Evolutionary conservation across 345 rosid genomes (phyloP), one percentile per base, ranked within the genome.

Genomic region (Brassica rapa): DNA sequence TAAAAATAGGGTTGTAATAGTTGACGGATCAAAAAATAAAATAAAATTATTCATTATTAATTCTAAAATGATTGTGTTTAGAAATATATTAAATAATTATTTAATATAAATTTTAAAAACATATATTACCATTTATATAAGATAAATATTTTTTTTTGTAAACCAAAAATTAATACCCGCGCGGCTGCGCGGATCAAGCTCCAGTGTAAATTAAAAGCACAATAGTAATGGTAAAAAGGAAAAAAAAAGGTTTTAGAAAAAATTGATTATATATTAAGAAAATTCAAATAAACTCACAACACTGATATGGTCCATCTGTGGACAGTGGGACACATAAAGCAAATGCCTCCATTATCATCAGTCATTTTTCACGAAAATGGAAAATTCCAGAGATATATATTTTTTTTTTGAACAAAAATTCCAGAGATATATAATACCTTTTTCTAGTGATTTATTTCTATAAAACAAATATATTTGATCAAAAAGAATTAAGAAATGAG

Each of bases 281-380:
- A 16, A 62, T 30, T 29, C 8, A 2, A 65, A 32, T 55, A 56
- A 55, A 69, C 53, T 6, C 25, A 16, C 19, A 39, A 59, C 29
- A 41, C 43, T 53, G 56, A 68, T 59, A 59, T 78, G 82, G 68
- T 29, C 68, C 77, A 72, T 65, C 4, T 19, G 41, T 30, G 10
- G 62, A 46, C 35, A 72, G 55, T 72, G 29, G 67, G 62, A 21
- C 72, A 72, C 24, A 57, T 66, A 71, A 21, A 27, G 77, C 62
- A 72, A 76, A 30, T 43, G 73, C 10, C 21, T 66, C 77, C 57
- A 70, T 65, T 72, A 78, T 72, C 72, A 57, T 72, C 77, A 57
- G 27, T 25, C 62, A 41, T 4, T 14, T 71, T 72, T 65, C 67
- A 65, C 51, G 66, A 16, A 55, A 16, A 70, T 32, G 8, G 37